Conservation (phyloP, 805 yeast species). For the Ogataea kodamae region DNA sequence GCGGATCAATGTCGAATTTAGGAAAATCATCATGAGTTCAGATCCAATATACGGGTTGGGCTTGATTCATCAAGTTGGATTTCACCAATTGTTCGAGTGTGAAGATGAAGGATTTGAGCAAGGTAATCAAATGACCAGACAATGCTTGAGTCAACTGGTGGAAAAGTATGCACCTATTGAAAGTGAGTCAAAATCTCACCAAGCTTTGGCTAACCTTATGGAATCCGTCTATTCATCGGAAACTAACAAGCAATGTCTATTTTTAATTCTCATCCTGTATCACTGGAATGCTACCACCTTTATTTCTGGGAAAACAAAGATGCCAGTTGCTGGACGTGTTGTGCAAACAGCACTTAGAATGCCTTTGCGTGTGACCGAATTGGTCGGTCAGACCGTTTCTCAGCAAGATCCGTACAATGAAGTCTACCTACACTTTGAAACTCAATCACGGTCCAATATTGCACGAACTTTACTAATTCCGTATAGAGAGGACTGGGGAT, state of each 20-base stretch:
- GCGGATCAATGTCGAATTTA: conserved; percentile 81
- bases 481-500: conserved; percentile 50
- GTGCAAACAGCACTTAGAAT: conserved; percentile 69
- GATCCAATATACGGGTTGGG: conserved; percentile 63
- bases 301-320: conserved; percentile 23
- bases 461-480: conserved; percentile 54
- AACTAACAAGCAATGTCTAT: conserved; percentile 32
- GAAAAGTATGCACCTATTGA: conserved; percentile 19
- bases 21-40: conserved; percentile 65
- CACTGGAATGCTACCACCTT: conserved; percentile 45
- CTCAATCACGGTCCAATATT: conserved; percentile 48
- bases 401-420: conserved; percentile 27
- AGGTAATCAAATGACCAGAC: conserved; percentile 6
- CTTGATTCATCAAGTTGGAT: conserved; percentile 50
- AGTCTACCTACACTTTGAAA: conserved; percentile 28
- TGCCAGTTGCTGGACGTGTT: conserved; percentile 45
- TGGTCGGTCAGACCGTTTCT: conserved; percentile 44
- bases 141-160: conserved; percentile 20
- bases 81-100: conserved; percentile 57
- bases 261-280: conserved; percentile 47
- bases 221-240: conserved; percentile 22
- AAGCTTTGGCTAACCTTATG: conserved; percentile 11
- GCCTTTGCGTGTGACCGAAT: conserved; percentile 53
- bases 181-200: conserved; percentile 12
- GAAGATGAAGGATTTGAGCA: conserved; percentile 24